phyloP scores from a whole-genome alignment of 2,329 filamentous ascomycete genomes.

The Diaporthe longicolla region DNA sequence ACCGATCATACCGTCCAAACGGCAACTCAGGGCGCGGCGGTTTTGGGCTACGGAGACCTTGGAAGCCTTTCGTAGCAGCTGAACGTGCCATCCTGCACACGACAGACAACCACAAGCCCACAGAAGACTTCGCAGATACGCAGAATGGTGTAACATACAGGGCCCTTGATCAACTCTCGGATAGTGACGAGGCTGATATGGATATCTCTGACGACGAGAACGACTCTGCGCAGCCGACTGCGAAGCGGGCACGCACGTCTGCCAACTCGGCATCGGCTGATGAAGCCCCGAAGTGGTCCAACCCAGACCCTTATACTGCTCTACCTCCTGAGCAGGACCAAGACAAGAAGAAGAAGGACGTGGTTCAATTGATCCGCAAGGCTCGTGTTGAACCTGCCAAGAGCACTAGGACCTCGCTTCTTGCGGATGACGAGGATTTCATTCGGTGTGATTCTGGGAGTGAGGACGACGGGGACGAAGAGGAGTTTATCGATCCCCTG shows the following conservation, averaged over 20 bases:
- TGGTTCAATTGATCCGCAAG: constrained; percentile 93
- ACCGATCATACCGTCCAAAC: not conserved
- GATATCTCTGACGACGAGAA: constrained; percentile 69
- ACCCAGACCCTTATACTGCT: constrained; percentile 93
- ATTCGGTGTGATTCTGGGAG: constrained; percentile 85
- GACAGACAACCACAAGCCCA: constrained; percentile 56
- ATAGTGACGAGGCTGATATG: constrained; percentile 76
- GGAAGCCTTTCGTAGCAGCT: constrained; percentile 54
- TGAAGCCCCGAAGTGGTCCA: constrained; percentile 86
- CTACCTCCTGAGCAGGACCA: constrained; percentile 81
- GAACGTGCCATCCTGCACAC: constrained; percentile 66
- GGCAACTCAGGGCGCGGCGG: constrained; percentile 33
- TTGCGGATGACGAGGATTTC: constrained; percentile 80
- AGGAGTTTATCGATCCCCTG: constrained; percentile 41
- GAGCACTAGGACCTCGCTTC: constrained; percentile 52
- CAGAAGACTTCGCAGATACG: constrained; percentile 62
- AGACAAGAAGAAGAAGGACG: constrained; percentile 82
- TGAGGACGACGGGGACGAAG: constrained; percentile 54
- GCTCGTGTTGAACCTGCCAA: constrained; percentile 76
- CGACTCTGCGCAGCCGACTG: constrained; percentile 55
- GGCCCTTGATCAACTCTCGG: constrained; percentile 70
- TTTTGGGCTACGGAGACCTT: constrained; percentile 29
- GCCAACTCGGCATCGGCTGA: constrained; percentile 51
- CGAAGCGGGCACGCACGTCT: constrained; percentile 57
- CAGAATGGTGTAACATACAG: constrained; percentile 66